Base-by-base conservation (phyloP, 495 filamentous ascomycete genomes). In the Evansstolkia leycettana region DNA sequence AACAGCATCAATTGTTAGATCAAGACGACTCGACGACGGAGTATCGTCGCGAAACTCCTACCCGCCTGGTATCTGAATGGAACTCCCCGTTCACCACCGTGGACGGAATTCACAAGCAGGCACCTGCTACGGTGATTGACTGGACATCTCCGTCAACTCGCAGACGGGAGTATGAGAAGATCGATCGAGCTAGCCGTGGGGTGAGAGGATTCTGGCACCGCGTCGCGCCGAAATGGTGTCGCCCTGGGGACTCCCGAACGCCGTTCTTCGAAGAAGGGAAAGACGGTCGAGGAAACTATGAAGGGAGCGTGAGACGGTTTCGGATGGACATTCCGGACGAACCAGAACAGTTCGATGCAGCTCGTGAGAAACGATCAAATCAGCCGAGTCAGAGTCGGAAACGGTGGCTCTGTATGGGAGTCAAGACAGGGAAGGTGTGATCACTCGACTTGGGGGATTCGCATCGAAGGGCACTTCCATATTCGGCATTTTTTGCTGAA, bases 91-190 rank as follows among this genome's bases (percentile, higher is more conserved):
- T 52, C 24, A 47, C 51, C 20, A 18, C 48, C 13, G 38, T 45
- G 3, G 33, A 28, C 20, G 41, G 44, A 14, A 2, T 18, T 14
- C 35, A 48, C 28, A 41, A 41, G n/a, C 42, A 59, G 17, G 45
- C 60, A 28, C 54, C 61, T 32, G 51, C 55, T 11, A 68, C 65
- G 12, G 55, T 66, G 3, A 68, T 68, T 40, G 64, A 69, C 40
- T 70, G 66, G 66, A 70, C 65, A 1, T 62, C 62, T 0, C 50
- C 56, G 7, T 57, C 61, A 10, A 68, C 65, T 7, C 64, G 66
- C 13, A 47, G 65, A 6, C 55, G 50, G 18, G 64, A 70, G 36
- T 70, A 70, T 29, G 52, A 65, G 30, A 61, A 67, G 30, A 70
- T 70, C 37, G 64, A 70, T 47, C 62, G 58, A 0, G 59, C 62